phyloP scores from a whole-genome alignment of 345 rosid species.

The Balakata baccata region DNA sequence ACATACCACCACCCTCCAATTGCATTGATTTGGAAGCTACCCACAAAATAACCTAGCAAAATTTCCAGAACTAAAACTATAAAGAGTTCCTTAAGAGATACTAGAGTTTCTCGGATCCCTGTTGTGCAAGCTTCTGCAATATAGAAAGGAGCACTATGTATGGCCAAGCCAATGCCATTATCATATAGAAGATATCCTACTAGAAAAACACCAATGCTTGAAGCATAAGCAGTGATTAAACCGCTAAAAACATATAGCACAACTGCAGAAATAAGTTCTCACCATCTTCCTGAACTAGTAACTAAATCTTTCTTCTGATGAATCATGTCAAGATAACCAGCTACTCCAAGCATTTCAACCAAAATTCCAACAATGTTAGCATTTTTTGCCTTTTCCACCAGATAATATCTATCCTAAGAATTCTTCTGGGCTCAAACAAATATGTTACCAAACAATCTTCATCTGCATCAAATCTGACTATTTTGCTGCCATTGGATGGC shows the following conservation, averaged over 20 bases:
- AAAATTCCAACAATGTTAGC: too few species aligned
- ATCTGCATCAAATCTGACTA: conserved; percentile 58
- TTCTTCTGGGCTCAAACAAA: too few species aligned
- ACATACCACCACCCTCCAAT: conserved; percentile 96
- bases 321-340: too few species aligned
- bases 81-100: conserved; percentile 87
- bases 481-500: conserved; percentile 71
- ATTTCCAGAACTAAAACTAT: conserved; percentile 88
- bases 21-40: conserved; percentile 70
- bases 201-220: conserved; percentile 65
- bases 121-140: conserved; percentile 97
- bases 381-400: too few species aligned
- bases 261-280: conserved; percentile 76
- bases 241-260: conserved; percentile 60
- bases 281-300: conserved; percentile 50
- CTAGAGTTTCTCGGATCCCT: conserved; percentile 88
- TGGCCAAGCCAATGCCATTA: conserved; percentile 86
- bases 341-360: too few species aligned
- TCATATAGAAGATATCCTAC: conserved; percentile 82
- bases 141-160: conserved; percentile 97
- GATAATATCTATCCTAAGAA: too few species aligned
- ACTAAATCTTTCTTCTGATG: too few species aligned
- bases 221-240: conserved; percentile 56
- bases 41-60: conserved; percentile 88
- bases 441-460: too few species aligned